Conservation (phyloP, 2,329 filamentous ascomycete species). For the Pseudocercospora crystallina region DNA sequence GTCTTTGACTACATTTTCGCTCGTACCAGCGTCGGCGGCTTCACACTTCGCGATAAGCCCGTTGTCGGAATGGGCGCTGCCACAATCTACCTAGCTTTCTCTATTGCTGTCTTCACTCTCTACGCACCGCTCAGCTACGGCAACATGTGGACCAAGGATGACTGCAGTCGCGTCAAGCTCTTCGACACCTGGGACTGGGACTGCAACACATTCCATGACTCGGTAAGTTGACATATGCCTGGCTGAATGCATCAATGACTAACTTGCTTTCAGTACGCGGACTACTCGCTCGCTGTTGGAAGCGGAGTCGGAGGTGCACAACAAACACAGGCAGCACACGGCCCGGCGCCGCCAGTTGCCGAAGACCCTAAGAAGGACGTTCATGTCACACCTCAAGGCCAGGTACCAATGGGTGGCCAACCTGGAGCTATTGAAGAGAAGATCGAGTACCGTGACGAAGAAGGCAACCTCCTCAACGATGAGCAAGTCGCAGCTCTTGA, state of each 20-base stretch:
- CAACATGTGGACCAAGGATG: slow-evolving; percentile 85
- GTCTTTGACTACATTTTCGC: slow-evolving; percentile 81
- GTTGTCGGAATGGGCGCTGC: slow-evolving; percentile 73
- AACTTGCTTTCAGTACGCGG: slow-evolving; percentile 30
- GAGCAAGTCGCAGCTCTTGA: slow-evolving; percentile 81
- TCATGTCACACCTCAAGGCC: slow-evolving; percentile 35
- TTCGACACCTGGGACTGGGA: slow-evolving; percentile 95
- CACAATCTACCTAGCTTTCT: slow-evolving; percentile 70
- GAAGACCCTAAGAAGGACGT: slow-evolving; percentile 39
- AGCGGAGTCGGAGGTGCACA: slow-evolving; percentile 24
- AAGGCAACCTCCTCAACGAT: slow-evolving; percentile 82
- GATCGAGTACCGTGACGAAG: slow-evolving; percentile 90
- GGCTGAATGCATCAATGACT: background rate
- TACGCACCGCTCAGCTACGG: slow-evolving; percentile 90
- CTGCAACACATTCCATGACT: slow-evolving; percentile 86
- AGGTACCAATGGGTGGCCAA: slow-evolving; percentile 31
- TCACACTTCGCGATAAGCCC: slow-evolving; percentile 63
- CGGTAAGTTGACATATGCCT: slow-evolving; percentile 62
- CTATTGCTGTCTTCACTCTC: slow-evolving; percentile 75
- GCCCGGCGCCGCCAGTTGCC: slow-evolving; percentile 36
- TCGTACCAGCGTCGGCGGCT: slow-evolving; percentile 58
- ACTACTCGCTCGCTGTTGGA: slow-evolving; percentile 32
- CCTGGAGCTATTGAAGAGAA: slow-evolving; percentile 63
- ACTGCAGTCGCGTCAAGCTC: slow-evolving; percentile 85
- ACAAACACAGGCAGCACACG: slow-evolving; percentile 30